Base-by-base conservation (phyloP, 2,329 filamentous ascomycete species). In the Hortaea sp. region DNA sequence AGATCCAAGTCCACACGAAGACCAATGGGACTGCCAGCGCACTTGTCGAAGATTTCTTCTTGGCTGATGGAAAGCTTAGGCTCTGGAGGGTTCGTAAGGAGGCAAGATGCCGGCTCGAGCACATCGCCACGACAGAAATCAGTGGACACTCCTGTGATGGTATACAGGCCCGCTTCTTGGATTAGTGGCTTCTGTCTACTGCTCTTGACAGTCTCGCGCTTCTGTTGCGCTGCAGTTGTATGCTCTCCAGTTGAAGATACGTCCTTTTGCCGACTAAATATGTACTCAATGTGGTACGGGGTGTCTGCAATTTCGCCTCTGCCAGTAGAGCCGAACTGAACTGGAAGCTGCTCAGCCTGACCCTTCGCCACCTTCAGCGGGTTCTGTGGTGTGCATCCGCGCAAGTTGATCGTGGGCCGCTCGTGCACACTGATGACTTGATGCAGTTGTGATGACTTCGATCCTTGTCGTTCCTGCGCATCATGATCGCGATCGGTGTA, bases 41-140 rank as follows among this genome's bases (percentile, higher is more conserved):
- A 98, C 63, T 94, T 94, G 65, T 98, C 92, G 44, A 87, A 85
- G 39, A 98, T 88, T 51, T 88, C 83, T 56, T 94, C 85, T 5
- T 81, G 75, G 30, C 76, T 77, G 42, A 98, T 71, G 4, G 78
- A 73, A 48, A 98, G 65, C 46, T 83, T 79, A 7, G 92, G 92
- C 66, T 95, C 83, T 0, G 92, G 82, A 5, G 92, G 92, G 54
- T 97, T 98, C 54, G 94, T 75, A 45, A 98, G 71, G 48, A 95
- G 74, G 64, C 90, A 97, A n/a, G 89, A 92, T 2, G 90, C 86
- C 29, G 92, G 92, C 63, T 98, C 92, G 53, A 90, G 76, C 4
- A 98, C 81, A 56, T 97, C 89, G 40, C 92, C 92, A 31, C 80
- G 74, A 61, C 92, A 98, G 49, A 81, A 84, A 27, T 85, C 81